Conservation (phyloP, 1,284 basidiomycete species). For the Marasmius sp. region DNA sequence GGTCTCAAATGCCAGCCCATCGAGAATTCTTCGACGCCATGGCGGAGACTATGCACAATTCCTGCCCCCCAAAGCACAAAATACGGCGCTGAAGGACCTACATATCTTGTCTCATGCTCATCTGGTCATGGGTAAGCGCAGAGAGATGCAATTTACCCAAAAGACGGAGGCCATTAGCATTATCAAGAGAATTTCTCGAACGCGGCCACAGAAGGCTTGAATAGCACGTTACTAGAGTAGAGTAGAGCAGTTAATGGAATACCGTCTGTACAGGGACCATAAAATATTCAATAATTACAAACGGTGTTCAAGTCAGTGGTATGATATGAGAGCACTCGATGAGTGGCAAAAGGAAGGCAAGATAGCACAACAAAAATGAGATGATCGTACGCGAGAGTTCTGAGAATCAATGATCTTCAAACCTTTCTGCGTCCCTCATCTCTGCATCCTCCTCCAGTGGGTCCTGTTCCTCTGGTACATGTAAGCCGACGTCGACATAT, state of each 20-base stretch:
- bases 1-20: neutral
- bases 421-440: neutral
- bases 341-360: neutral
- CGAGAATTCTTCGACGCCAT: constrained; percentile 28
- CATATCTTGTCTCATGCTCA: constrained; percentile 41
- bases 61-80: constrained; percentile 22
- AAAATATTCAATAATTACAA: constrained; percentile 4
- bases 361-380: neutral
- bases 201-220: neutral
- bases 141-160: neutral
- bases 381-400: neutral
- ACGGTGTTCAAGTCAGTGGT: neutral
- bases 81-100: constrained; percentile 26
- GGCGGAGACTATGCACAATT: constrained; percentile 56
- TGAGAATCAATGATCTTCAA: neutral
- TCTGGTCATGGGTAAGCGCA: constrained; percentile 29
- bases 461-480: neutral
- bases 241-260: neutral
- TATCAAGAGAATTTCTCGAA: constrained; percentile 17
- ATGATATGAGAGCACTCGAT: neutral
- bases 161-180: constrained; percentile 15
- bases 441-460: neutral
- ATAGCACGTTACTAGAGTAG: neutral
- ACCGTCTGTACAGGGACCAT: neutral
- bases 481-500: neutral